Evolutionary conservation across 2,329 filamentous ascomycete genomes (phyloP).

Genomic region (Fusarium miscanthi): DNA sequence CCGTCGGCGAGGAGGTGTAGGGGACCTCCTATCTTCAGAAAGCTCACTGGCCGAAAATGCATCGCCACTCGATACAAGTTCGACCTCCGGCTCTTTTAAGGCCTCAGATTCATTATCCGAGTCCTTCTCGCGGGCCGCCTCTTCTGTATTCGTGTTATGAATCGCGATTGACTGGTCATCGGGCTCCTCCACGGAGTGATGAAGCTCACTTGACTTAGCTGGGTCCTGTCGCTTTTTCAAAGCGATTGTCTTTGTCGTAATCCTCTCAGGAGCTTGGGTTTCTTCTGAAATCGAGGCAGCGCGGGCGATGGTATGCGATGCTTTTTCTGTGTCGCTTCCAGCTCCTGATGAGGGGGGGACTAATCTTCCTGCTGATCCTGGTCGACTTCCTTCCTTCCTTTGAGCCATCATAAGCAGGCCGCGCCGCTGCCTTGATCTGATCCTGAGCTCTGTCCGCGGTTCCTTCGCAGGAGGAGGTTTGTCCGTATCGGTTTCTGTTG

Average conservation of each 20-base stretch:
- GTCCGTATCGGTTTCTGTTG: background rate
- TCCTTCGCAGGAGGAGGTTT: conserved; percentile 29
- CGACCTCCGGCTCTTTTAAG: background rate
- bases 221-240: background rate
- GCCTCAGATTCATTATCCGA: background rate
- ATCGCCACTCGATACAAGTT: background rate
- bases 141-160: background rate
- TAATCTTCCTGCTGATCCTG: background rate
- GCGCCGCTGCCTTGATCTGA: conserved; percentile 59
- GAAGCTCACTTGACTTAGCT: background rate
- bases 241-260: background rate
- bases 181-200: background rate
- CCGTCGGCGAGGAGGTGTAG: conserved; percentile 4
- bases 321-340: background rate
- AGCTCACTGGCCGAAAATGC: background rate
- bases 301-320: background rate
- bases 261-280: background rate
- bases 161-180: background rate
- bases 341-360: background rate
- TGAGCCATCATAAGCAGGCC: conserved; percentile 61
- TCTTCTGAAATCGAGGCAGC: background rate
- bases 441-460: conserved; percentile 58
- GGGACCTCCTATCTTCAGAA: background rate
- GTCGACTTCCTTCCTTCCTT: conserved; percentile 30
- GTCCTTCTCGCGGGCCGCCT: background rate